Conservation (phyloP, 108 stramenopile genomes). For the Licmophora abbreviata region DNA sequence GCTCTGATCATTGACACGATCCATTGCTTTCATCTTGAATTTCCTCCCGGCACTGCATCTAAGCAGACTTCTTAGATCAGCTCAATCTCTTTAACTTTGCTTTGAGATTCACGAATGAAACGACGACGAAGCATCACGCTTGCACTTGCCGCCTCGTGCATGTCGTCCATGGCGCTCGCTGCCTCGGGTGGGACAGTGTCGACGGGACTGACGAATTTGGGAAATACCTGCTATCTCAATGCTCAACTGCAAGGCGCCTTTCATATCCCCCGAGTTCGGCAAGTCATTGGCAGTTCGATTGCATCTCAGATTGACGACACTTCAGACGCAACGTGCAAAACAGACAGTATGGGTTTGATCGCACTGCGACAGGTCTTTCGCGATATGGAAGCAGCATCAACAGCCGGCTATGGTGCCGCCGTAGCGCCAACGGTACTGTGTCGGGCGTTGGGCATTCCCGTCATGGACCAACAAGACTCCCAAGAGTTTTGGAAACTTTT, state of each 20-base stretch:
- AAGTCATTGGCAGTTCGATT: conserved; percentile 27
- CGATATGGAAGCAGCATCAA: conserved; percentile 24
- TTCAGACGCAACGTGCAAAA: not conserved
- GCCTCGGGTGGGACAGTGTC: too few relatives aligned
- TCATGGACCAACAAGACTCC: conserved; percentile 73
- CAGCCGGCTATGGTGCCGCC: not conserved
- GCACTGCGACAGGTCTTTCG: conserved; percentile 31
- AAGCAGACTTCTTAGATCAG: not conserved
- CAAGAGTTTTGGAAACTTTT: conserved; percentile 90
- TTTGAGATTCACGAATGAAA: not conserved
- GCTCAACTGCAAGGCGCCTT: conserved; percentile 77
- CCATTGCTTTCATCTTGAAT: too few relatives aligned
- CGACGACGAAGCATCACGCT: not conserved
- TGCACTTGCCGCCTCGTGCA: not conserved
- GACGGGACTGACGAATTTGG: conserved; percentile 58
- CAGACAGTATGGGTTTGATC: conserved; percentile 6
- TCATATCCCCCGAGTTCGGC: conserved; percentile 63
- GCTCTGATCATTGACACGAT: too few relatives aligned
- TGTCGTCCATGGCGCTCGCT: not conserved
- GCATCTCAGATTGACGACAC: not conserved
- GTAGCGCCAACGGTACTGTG: conserved; percentile 37
- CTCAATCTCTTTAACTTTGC: not conserved
- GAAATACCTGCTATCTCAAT: conserved; percentile 82
- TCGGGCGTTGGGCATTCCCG: conserved; percentile 55
- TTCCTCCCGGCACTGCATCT: not conserved